These are phyloP conservation scores for Pythium sukuiense DNA, from an alignment of 352 stramenopile genomes.

Conservation along the genomic window DNA sequence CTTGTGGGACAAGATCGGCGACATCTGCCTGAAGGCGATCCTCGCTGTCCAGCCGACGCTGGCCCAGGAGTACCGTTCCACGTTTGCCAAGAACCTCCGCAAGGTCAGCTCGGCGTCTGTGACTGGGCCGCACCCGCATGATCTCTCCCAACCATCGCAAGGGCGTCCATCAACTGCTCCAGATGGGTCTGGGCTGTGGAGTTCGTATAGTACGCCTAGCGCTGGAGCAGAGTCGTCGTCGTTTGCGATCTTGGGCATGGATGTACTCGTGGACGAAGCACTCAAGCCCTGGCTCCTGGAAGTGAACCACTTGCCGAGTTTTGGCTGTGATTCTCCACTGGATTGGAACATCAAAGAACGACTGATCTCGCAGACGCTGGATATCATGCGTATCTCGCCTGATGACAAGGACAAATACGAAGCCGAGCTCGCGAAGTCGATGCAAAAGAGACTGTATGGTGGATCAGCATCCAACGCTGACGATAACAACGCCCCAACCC, in stretches of 20 bases:
- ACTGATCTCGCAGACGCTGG: conserved; percentile 92
- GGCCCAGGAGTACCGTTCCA: conserved; percentile 91
- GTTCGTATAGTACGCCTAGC: conserved; percentile 21
- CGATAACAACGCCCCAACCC: conserved; percentile 16
- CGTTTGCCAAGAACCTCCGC: conserved; percentile 82
- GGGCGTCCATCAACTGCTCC: conserved; percentile 26
- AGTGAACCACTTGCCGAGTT: conserved; percentile 96
- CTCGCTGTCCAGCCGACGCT: conserved; percentile 92
- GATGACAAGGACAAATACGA: conserved; percentile 85
- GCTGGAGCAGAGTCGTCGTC: conserved; percentile 43
- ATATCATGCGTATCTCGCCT: conserved; percentile 78
- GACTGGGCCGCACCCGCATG: conserved; percentile 8
- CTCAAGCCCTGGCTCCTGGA: conserved; percentile 97
- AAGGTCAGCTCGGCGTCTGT: conserved; percentile 45
- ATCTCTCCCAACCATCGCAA: background rate
- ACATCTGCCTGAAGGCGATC: conserved; percentile 94
- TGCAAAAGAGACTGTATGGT: conserved; percentile 69
- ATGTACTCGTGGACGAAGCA: conserved; percentile 95
- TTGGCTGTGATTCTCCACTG: conserved; percentile 93
- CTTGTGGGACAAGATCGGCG: conserved; percentile 92
- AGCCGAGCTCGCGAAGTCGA: conserved; percentile 52
- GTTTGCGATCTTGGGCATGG: conserved; percentile 95
- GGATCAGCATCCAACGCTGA: conserved; percentile 11
- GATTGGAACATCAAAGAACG: conserved; percentile 95
- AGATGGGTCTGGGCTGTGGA: conserved; percentile 16